Base-by-base conservation (phyloP, 352 stramenopile species). In the Phytophthora megakarya region DNA sequence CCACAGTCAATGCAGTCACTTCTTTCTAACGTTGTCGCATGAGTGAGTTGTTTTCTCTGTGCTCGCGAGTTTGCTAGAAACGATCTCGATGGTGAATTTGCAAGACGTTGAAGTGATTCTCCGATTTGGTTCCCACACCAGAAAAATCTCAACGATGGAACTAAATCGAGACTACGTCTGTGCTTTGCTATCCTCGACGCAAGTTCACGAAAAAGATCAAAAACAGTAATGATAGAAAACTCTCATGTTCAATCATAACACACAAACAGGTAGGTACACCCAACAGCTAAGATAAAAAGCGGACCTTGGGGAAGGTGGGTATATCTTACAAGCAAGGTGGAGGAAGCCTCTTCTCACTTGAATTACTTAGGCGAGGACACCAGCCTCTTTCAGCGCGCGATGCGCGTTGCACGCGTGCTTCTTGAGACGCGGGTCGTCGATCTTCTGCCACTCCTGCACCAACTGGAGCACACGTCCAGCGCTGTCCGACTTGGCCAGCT, bases 321-420 rank as follows among this genome's bases (percentile, higher is more conserved):
- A 61, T 78, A 75, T 75, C 67, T 70, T 78, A 75, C 70, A 78
- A 75, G 61, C 57, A 75, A 75, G 65, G 72, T 42, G 58, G 49
- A 73, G 47, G 53, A 35, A 45, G 19, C 44, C 48, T 61, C 58
- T 43, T 64, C 37, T 57, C 19, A 37, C 39, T 61, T 61, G 58
- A 45, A 60, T 72, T 72, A 67, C 54, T 81, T 78, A 93, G 21
- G 84, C 86, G 46, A 92, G 73, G 61, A 92, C 81, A 32, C 86
- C 86, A 5, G 86, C 86, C 23, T 88, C 78, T 73, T 92, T 80
- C 23, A 95, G 75, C 62, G 84, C 86, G 16, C 75, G 76, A 66
- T 95, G 78, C 3, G 84, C 84, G 43, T 89, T 90, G 66, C 80
- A 95, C 42, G 86, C 86, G 56, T 95, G 86, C 73, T 90, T 95